Percentiles rank a stretch among this genome's conserved stretches.
Evolutionary conservation across 352 stramenopile genomes (phyloP).

Genomic region (Globisporangium orthogonon): DNA sequence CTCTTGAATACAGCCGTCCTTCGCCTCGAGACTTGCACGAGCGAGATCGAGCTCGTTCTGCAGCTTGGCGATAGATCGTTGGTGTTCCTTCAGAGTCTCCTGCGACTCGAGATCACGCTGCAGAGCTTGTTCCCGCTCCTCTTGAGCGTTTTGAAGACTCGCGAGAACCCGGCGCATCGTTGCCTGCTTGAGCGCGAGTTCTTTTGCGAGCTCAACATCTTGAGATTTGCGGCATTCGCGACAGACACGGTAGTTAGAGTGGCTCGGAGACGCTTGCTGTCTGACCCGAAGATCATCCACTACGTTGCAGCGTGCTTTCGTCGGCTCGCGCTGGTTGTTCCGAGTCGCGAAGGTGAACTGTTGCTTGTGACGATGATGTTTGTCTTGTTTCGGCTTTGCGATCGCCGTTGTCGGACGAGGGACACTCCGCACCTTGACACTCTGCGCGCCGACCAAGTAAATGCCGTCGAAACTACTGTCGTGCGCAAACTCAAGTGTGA

Average conservation of each 20-base stretch:
- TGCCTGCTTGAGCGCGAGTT: slow-evolving; percentile 24
- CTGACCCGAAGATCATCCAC: neutral
- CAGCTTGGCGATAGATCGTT: slow-evolving; percentile 2
- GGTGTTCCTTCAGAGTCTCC: slow-evolving; percentile 1
- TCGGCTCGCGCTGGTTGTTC: slow-evolving; percentile 1
- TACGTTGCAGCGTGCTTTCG: neutral
- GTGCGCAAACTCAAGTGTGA: slow-evolving; percentile 5
- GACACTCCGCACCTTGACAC: slow-evolving; percentile 1
- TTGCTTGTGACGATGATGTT: neutral
- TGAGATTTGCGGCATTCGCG: slow-evolving; percentile 22
- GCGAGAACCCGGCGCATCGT: slow-evolving; percentile 16
- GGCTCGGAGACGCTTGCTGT: neutral
- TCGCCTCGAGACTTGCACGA: neutral
- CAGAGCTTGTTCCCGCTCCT: slow-evolving; percentile 5
- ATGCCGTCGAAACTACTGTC: slow-evolving; percentile 2
- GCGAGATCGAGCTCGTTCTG: slow-evolving; percentile 4
- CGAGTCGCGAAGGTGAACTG: neutral
- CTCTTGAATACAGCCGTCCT: neutral
- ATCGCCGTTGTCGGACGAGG: neutral
- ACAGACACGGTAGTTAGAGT: slow-evolving; percentile 19
- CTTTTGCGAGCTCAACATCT: slow-evolving; percentile 25
- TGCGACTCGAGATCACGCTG: slow-evolving; percentile 1
- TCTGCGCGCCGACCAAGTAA: slow-evolving; percentile 13
- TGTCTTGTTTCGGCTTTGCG: neutral
- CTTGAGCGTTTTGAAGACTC: slow-evolving; percentile 20